These are phyloP conservation scores for Excoecaria agallocha DNA, from an alignment of 345 rosid species.

Conservation along the genomic window DNA sequence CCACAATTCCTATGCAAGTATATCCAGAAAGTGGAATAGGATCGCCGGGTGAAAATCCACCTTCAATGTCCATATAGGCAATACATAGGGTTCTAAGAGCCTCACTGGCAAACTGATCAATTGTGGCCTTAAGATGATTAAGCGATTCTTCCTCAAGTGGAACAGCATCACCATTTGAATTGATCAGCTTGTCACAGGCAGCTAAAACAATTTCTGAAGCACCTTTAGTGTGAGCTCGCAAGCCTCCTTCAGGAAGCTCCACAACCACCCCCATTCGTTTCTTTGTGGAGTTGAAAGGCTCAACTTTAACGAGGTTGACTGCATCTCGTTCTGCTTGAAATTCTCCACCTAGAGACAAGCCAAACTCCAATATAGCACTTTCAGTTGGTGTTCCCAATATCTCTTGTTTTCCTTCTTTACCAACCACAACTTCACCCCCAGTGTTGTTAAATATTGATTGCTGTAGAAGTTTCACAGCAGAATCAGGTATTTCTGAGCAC, in stretches of 20 bases:
- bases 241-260: slow-evolving; percentile 62
- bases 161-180: slow-evolving; percentile 66
- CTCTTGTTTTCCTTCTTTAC: slow-evolving; percentile 64
- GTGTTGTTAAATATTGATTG: slow-evolving; percentile 90
- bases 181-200: slow-evolving; percentile 69
- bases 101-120: slow-evolving; percentile 75
- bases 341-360: slow-evolving; percentile 75
- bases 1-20: slow-evolving; percentile 81
- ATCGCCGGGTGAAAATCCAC: slow-evolving; percentile 49
- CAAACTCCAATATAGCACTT: slow-evolving; percentile 78
- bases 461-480: slow-evolving; percentile 49
- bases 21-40: slow-evolving; percentile 54
- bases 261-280: slow-evolving; percentile 87
- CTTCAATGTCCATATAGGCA: slow-evolving; percentile 58
- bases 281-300: slow-evolving; percentile 92
- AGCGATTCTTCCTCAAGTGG: slow-evolving; percentile 61
- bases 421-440: slow-evolving; percentile 76
- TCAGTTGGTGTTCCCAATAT: slow-evolving; percentile 89
- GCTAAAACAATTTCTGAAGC: slow-evolving; percentile 92
- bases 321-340: slow-evolving; percentile 60
- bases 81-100: slow-evolving; percentile 92
- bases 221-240: slow-evolving; percentile 77
- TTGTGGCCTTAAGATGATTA: slow-evolving; percentile 56
- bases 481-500: slow-evolving; percentile 59
- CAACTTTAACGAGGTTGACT: slow-evolving; percentile 60